Conservation (phyloP, 306 rosid genomes). For the Gastrolobium villosum region DNA sequence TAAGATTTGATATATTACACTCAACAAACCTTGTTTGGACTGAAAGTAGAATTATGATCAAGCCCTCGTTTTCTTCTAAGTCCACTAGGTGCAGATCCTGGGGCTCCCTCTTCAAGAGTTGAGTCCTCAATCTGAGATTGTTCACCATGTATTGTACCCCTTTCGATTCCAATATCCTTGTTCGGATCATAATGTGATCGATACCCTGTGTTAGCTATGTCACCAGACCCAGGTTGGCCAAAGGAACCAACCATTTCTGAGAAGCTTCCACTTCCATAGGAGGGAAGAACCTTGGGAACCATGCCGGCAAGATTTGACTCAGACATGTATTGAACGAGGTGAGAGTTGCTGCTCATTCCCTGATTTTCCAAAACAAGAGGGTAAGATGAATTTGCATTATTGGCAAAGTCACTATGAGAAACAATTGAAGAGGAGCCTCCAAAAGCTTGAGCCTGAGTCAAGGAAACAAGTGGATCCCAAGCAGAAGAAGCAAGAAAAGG, state of each 20-base stretch:
- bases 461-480: conserved; percentile 93
- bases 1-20: conserved; percentile 15
- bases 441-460: conserved; percentile 77
- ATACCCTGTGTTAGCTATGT: conserved; percentile 61
- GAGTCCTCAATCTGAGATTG: conserved; percentile 69
- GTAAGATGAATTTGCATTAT: conserved; percentile 63
- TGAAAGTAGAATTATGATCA: conserved; percentile 66
- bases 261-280: conserved; percentile 80
- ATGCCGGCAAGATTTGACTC: conserved; percentile 75
- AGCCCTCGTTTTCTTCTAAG: conserved; percentile 76
- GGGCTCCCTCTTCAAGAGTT: conserved; percentile 60
- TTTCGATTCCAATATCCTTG: conserved; percentile 60
- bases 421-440: conserved; percentile 79
- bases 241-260: conserved; percentile 79
- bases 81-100: conserved; percentile 71
- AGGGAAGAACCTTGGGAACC: conserved; percentile 72
- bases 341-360: conserved; percentile 70
- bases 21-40: conserved; percentile 73
- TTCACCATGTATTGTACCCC: conserved; percentile 53
- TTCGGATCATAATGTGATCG: conserved; percentile 60
- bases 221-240: conserved; percentile 65
- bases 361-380: conserved; percentile 70
- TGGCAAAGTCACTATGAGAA: conserved; percentile 70
- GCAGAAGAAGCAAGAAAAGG: conserved; percentile 78
- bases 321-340: conserved; percentile 77